Evolutionary conservation across 441 rosid species (phyloP).

Genomic region (Populus hybrid): DNA sequence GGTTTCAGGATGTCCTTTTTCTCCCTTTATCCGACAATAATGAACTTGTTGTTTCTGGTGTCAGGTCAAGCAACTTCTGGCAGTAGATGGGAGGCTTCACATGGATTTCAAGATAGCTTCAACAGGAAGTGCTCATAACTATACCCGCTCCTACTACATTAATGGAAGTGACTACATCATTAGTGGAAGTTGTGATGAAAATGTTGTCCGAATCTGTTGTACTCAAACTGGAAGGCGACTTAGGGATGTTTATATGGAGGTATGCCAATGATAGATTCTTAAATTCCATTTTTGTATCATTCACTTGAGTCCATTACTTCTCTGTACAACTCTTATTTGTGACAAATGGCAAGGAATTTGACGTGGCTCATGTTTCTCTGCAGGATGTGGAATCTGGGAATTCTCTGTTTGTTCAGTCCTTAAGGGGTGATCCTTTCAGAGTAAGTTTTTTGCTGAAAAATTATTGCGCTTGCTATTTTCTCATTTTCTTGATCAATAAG

Average conservation of each 20-base stretch:
- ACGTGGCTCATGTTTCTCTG: conserved; percentile 13
- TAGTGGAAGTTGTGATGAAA: conserved; percentile 95
- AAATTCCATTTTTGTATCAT: neutral
- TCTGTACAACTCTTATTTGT: neutral
- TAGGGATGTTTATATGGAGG: conserved; percentile 89
- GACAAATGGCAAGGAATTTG: neutral
- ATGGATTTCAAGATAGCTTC: conserved; percentile 67
- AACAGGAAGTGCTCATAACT: conserved; percentile 80
- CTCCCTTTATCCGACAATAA: neutral
- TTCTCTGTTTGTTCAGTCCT: conserved; percentile 88
- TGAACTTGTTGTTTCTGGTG: conserved; percentile 9
- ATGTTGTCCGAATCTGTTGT: conserved; percentile 79
- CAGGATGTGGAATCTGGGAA: conserved; percentile 67
- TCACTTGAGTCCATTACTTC: neutral
- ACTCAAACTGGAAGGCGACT: conserved; percentile 98
- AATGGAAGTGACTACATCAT: conserved; percentile 90
- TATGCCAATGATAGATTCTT: conserved; percentile 13
- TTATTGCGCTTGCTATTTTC: neutral
- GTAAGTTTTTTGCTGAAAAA: conserved; percentile 40
- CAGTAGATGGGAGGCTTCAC: conserved; percentile 87
- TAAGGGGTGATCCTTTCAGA: conserved; percentile 93
- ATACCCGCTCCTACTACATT: conserved; percentile 93
- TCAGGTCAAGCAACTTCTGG: conserved; percentile 86
- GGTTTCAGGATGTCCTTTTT: neutral
- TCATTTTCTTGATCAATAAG: neutral